Percentiles rank a stretch among this genome's conserved stretches.
Evolutionary conservation across 108 stramenopile species (phyloP).

Genomic region (Phaeodactylum tricornutum): DNA sequence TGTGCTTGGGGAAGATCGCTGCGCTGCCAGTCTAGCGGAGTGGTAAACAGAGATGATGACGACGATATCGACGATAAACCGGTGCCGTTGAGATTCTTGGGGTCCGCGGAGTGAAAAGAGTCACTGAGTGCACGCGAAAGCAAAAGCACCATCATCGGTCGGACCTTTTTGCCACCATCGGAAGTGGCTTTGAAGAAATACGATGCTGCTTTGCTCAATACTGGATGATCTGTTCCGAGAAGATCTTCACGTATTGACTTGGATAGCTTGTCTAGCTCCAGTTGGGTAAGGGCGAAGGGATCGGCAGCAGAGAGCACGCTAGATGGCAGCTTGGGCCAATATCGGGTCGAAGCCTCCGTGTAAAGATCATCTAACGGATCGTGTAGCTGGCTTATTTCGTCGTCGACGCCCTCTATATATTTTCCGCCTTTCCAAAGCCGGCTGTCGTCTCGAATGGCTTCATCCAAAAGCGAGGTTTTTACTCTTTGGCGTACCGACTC

Average conservation of each 20-base stretch:
- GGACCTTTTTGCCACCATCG: slow-evolving; percentile 70
- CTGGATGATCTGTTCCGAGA: slow-evolving; percentile 73
- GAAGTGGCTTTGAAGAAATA: slow-evolving; percentile 70
- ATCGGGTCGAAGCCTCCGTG: slow-evolving; percentile 26
- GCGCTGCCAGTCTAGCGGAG: slow-evolving; percentile 30
- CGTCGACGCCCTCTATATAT: slow-evolving; percentile 23
- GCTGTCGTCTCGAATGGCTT: slow-evolving; percentile 52
- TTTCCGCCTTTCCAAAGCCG: slow-evolving; percentile 44
- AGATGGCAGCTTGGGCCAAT: slow-evolving; percentile 46
- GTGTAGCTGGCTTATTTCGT: slow-evolving; percentile 15
- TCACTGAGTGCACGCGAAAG: slow-evolving; percentile 64
- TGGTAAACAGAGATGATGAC: slow-evolving; percentile 24
- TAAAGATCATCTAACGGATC: slow-evolving; percentile 76
- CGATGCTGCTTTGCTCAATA: slow-evolving; percentile 68
- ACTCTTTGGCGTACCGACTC: slow-evolving; percentile 55
- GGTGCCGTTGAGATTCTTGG: slow-evolving; percentile 3
- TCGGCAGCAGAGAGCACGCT: slow-evolving; percentile 35
- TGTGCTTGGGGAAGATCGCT: slow-evolving; percentile 62
- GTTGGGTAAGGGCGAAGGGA: slow-evolving; percentile 53
- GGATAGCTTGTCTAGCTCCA: slow-evolving; percentile 58
- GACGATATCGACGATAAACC: neutral
- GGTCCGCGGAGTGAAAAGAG: slow-evolving; percentile 12
- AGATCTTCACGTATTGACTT: slow-evolving; percentile 70
- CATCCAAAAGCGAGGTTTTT: slow-evolving; percentile 61
- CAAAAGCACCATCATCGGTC: slow-evolving; percentile 81